Conservation (phyloP, 805 yeast species). For the Hanseniaspora taiwanica region DNA sequence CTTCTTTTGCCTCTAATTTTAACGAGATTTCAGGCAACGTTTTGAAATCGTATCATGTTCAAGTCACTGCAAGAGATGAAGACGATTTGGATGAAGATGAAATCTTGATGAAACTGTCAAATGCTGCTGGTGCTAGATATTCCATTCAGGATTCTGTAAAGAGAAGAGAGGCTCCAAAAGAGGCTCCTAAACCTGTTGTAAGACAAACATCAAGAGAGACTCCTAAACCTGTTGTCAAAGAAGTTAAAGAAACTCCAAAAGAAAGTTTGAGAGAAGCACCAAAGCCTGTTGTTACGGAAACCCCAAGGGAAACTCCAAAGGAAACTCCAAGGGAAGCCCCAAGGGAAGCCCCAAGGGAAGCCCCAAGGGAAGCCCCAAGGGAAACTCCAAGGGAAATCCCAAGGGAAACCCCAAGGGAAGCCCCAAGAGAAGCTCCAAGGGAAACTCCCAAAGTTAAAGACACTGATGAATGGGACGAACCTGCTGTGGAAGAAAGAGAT, state of each 20-base stretch:
- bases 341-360: too few species aligned
- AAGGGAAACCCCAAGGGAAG: too few species aligned
- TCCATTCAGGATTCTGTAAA: constrained; percentile 38
- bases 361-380: too few species aligned
- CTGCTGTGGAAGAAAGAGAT: constrained; percentile 34
- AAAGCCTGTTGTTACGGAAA: constrained; percentile 10
- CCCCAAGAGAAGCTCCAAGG: too few species aligned
- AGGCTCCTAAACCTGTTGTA: constrained; percentile 12
- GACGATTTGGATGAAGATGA: constrained; percentile 80
- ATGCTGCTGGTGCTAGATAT: constrained; percentile 94
- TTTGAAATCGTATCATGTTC: constrained; percentile 81
- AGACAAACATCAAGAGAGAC: constrained; percentile 8
- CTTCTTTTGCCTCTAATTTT: constrained; percentile 65
- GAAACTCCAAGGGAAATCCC: too few species aligned
- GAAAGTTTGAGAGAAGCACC: constrained; percentile 24
- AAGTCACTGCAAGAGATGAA: constrained; percentile 87
- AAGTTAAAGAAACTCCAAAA: constrained; percentile 9
- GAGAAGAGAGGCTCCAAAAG: constrained; percentile 11
- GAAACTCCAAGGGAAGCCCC: too few species aligned
- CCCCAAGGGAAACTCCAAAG: too few species aligned
- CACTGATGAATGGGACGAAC: constrained; percentile 33
- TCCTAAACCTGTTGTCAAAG: constrained; percentile 15
- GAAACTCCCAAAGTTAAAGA: constrained; percentile 24
- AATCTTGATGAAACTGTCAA: constrained; percentile 60
- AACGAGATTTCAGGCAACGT: constrained; percentile 55